Evolutionary conservation across 2,329 filamentous ascomycete species (phyloP), one percentile per base, ranked within the genome.

Genomic region (Colletotrichum cereale): DNA sequence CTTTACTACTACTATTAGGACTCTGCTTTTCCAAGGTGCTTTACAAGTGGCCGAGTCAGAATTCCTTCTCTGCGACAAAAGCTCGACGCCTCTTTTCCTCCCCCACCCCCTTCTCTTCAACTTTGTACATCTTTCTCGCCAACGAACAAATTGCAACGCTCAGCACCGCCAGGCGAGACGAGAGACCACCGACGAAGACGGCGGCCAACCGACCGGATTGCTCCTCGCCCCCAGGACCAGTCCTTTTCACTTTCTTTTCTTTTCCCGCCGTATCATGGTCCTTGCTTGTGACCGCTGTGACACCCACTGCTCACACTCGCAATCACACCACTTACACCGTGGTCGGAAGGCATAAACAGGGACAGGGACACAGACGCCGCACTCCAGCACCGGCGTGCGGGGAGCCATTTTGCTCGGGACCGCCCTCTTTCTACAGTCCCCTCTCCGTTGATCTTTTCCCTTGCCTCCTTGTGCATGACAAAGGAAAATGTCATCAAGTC

Each of bases 401-500:
- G 66, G 61, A 71, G 36, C 48, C 66, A 48, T 56, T 67, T 62
- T 48, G 56, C 62, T 62, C 62, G 61, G 56, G 34, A 61, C 66
- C 40, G 70, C 61, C 61, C 24, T 57, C 70, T 53, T 52, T 55
- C 63, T 42, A 50, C 63, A 26, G 40, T 60, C 62, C 67, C 69
- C 74, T 74, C 76, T 73, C 67, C 72, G 75, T 77, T 75, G 74
- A 78, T 77, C 71, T 74, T 77, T 75, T 73, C 69, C 75, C 73
- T 75, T 48, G 55, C 71, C 18, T 61, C 74, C 74, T 75, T 72
- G 18, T 62, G 68, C 61, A 73, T 67, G 44, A 67, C 67, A 75
- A 73, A 75, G 75, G 76, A 79, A 80, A 76, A 85, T 85, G 84
- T 82, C 83, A 78, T 78, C 79, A 70, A 78, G 76, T 76, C 78